Evolutionary conservation across 176 grass and related monocot species (phyloP).

Genomic region (Dendrocalamus sinicus): DNA sequence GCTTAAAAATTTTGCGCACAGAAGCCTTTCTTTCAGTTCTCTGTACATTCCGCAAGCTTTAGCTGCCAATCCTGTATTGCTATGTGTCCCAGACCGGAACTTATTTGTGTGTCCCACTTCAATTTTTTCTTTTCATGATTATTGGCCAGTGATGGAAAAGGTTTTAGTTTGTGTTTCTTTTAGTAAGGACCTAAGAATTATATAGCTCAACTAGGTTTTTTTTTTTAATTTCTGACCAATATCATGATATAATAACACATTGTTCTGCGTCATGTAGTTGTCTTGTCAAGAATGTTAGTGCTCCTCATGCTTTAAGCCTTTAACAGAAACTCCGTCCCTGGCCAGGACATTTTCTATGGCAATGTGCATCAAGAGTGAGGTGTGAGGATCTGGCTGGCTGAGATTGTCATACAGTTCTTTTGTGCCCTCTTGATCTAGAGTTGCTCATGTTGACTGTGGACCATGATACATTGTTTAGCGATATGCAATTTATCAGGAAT

Average conservation of each 20-base stretch:
- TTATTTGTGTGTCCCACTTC: not conserved
- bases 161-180: not conserved
- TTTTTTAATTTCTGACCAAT: not conserved
- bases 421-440: not conserved
- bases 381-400: not conserved
- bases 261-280: not conserved
- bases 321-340: conserved; percentile 15
- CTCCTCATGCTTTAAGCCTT: not conserved
- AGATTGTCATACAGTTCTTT: conserved; percentile 20
- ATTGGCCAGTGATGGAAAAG: not conserved
- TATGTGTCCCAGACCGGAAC: not conserved
- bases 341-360: conserved; percentile 17
- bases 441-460: not conserved
- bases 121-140: not conserved
- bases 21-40: conserved; percentile 11
- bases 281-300: not conserved
- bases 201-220: conserved; percentile 11
- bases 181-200: not conserved
- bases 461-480: conserved; percentile 14
- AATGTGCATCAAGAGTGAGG: not conserved
- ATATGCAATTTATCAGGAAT: conserved; percentile 32
- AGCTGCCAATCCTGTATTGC: not conserved
- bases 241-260: conserved; percentile 1
- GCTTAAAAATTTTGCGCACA: too few relatives aligned
- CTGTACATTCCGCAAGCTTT: not conserved